Evolutionary conservation across 1,284 basidiomycete species (phyloP), one percentile per base, ranked within the genome.

Genomic region (Rhodotorula mucilaginosa): DNA sequence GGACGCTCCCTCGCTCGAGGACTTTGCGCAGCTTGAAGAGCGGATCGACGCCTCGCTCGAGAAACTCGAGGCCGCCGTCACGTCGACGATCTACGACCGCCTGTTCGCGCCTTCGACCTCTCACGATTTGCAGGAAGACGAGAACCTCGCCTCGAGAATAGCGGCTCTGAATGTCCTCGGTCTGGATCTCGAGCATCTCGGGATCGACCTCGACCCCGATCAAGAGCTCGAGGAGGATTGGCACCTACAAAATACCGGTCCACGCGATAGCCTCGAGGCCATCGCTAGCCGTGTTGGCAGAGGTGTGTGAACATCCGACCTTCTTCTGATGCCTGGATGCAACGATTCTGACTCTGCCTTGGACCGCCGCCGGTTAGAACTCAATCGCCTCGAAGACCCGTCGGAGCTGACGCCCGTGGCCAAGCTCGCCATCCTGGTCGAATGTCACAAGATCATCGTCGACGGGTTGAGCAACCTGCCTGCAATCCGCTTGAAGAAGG

Each of bases 161-260:
- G 91, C 92, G 16, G 94, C 93, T 0, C 84, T 98, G 58, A 94
- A 95, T 77, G 87, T 93, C 84, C 84, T 97, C 0, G 94, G 97
- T 79, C 83, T 98, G 1, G 86, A 87, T 2, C 83, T 97, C 26
- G 88, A 90, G 56, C 93, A 97, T 81, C 86, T 98, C 1, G 95
- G 94, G 8, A 85, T 97, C 7, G 81, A 83, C n/a, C 82, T 84
- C 82, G 90, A 79, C 81, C 89, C 79, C 1, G 78, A 64, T 76
- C 47, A 63, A 23, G 68, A 63, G 26, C 68, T 66, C 1, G 31
- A 66, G 16, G 58, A 52, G 73, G 75, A 72, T 16, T 72, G 74
- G n/a, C 79, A 79, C 44, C 65, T 79, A 23, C 81, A 84, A 18
- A 78, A 82, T n/a, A 81, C 82, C 0, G 82, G 83, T 0, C 84